These are phyloP conservation scores for Colletotrichum nymphaeae DNA, from an alignment of 2,329 filamentous ascomycete species.

Conservation along the genomic window DNA sequence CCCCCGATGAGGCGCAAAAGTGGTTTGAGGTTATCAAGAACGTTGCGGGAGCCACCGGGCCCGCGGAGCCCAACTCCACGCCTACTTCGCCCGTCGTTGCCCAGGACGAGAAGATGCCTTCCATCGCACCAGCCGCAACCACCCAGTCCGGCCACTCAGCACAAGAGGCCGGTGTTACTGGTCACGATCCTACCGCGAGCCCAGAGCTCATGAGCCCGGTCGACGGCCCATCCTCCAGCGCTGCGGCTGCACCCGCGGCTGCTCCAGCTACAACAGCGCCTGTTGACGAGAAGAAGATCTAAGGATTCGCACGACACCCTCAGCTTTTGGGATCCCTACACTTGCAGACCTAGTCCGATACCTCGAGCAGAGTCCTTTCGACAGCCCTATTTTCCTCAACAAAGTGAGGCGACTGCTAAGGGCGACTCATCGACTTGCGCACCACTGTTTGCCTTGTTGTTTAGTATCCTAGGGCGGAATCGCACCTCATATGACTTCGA, in stretches of 20 bases:
- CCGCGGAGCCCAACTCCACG: constrained; percentile 44
- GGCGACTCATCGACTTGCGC: not conserved
- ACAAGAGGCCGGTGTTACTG: constrained; percentile 61
- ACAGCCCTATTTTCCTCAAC: constrained; percentile 5
- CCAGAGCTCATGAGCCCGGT: constrained; percentile 31
- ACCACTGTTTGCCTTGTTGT: constrained; percentile 23
- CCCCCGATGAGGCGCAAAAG: constrained; percentile 80
- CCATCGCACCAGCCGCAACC: constrained; percentile 37
- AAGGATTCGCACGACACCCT: not conserved
- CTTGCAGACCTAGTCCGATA: constrained; percentile 1
- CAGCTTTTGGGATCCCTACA: not conserved
- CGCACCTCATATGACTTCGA: constrained; percentile 11
- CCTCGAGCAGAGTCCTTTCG: not conserved
- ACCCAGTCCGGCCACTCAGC: constrained; percentile 46
- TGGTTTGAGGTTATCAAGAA: constrained; percentile 83
- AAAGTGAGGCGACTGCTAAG: constrained; percentile 25
- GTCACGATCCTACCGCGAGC: constrained; percentile 38
- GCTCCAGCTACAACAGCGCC: constrained; percentile 17
- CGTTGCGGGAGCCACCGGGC: constrained; percentile 64
- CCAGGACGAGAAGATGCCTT: constrained; percentile 42
- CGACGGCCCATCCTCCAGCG: constrained; percentile 19
- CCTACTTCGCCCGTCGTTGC: constrained; percentile 45
- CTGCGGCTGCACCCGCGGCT: constrained; percentile 8
- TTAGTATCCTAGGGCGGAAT: constrained; percentile 12
- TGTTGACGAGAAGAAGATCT: constrained; percentile 29